Percentiles rank a stretch among this genome's conserved stretches.
Evolutionary conservation across 1,139 yeast species (phyloP).

Genomic region (Scheffersomyces lignicola): DNA sequence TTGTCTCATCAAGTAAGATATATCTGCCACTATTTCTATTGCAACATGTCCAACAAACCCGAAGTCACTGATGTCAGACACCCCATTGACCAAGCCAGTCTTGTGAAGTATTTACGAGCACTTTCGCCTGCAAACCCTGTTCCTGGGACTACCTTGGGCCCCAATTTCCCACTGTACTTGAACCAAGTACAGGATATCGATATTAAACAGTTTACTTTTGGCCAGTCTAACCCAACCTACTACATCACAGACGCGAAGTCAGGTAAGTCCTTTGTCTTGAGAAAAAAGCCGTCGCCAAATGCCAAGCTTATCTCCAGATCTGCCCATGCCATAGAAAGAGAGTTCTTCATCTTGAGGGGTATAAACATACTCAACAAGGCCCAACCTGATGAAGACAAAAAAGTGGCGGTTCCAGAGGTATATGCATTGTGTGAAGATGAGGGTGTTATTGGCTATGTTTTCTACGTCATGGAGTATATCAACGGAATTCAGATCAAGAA

Average conservation of each 20-base stretch:
- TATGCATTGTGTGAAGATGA: constrained; percentile 55
- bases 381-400: constrained; percentile 16
- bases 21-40: background rate
- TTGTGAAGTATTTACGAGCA: constrained; percentile 27
- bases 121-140: constrained; percentile 9
- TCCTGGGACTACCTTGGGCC: constrained; percentile 19
- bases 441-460: constrained; percentile 47
- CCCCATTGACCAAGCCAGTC: constrained; percentile 32
- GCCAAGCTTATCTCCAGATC: constrained; percentile 53
- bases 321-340: constrained; percentile 69
- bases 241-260: constrained; percentile 38
- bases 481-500: constrained; percentile 60
- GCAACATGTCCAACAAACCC: constrained; percentile 13
- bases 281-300: constrained; percentile 64
- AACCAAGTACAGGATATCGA: constrained; percentile 18
- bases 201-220: constrained; percentile 58
- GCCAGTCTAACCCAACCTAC: constrained; percentile 70
- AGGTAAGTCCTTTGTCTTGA: constrained; percentile 49
- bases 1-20: no score
- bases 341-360: constrained; percentile 54
- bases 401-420: constrained; percentile 53
- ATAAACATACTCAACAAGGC: constrained; percentile 34
- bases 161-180: constrained; percentile 16
- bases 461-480: constrained; percentile 62
- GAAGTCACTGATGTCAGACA: constrained; percentile 34